Percentiles rank a stretch among this genome's conserved stretches.
Conservation (phyloP, 1,139 yeast genomes). For the Yamadazyma epiphylla region DNA sequence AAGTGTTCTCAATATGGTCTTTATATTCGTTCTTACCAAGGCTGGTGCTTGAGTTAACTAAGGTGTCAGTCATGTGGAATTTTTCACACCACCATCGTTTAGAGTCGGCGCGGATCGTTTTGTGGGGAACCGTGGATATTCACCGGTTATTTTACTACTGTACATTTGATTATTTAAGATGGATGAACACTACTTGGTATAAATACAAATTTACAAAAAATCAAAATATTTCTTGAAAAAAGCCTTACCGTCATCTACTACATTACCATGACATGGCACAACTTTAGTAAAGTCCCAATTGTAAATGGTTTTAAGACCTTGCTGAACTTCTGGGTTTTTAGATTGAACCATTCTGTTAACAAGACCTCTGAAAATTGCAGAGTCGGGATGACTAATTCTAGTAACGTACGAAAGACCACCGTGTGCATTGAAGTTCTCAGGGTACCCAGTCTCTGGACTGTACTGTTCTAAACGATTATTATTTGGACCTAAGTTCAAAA, state of each 20-base stretch:
- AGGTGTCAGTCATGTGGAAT: slow-evolving; percentile 1
- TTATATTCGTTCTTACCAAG: slow-evolving; percentile 8
- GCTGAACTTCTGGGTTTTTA: slow-evolving; percentile 9
- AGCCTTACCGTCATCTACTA: slow-evolving; percentile 44
- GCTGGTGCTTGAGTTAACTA: slow-evolving; percentile 9
- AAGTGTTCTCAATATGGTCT: slow-evolving; percentile 2
- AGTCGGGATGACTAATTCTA: slow-evolving; percentile 35
- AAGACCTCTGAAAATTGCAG: slow-evolving; percentile 30
- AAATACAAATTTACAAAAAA: slow-evolving; percentile 4
- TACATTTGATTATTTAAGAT: too few relatives aligned
- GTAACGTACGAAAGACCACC: slow-evolving; percentile 36
- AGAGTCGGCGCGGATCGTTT: too few relatives aligned
- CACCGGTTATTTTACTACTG: slow-evolving; percentile 1
- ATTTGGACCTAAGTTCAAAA: slow-evolving; percentile 43
- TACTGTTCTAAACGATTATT: slow-evolving; percentile 26
- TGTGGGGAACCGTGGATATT: slow-evolving; percentile 2
- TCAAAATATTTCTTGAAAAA: slow-evolving; percentile 18
- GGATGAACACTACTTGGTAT: too few relatives aligned
- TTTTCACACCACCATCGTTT: too few relatives aligned
- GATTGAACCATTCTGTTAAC: slow-evolving; percentile 22
- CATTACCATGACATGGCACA: slow-evolving; percentile 58
- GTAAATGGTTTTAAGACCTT: slow-evolving; percentile 32
- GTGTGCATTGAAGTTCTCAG: slow-evolving; percentile 31
- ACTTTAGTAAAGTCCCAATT: slow-evolving; percentile 47
- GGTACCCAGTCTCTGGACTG: slow-evolving; percentile 42